Base-by-base conservation (phyloP, 2,329 filamentous ascomycete species). In the Fusarium pseudonygamai region DNA sequence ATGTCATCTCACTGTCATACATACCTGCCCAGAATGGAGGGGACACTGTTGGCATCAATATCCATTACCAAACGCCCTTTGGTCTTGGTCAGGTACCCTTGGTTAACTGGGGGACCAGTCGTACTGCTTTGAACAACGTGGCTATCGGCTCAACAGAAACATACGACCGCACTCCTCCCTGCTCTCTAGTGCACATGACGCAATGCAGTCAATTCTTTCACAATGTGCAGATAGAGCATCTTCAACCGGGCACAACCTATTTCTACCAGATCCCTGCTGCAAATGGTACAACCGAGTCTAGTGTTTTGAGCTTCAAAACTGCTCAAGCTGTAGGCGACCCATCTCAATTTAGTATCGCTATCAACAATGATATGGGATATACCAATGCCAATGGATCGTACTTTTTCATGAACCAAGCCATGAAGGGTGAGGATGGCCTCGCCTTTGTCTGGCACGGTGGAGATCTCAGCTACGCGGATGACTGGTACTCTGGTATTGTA, bases 171-270 rank as follows among this genome's bases (percentile, higher is more conserved):
- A 62, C 61, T 3, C 61, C 61, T 45, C 37, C 37, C 0, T 64
- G 57, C 3, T 34, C 61, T 11, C 15, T 9, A 3, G 30, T 64
- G 1, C 8, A 15, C 11, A 1, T 30, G 5, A 64, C 45, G 0
- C 45, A 64, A 16, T 64, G 61, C 39, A 64, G 57, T 3, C 45
- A 64, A 5, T 64, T 64, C 37, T 64, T 64, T 2, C 57, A 64
- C 32, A 26, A 62, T 8, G 32, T 62, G 3, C 57, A 62, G 5
- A 64, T 64, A 1, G 61, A 62, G 12, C 0, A 32, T 0, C 45
- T 64, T 11, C 28, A 28, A 0, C 57, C 61, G 0, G 45, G 57
- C 0, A 64, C 57, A 11, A 62, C 16, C 1, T 64, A 64, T 5
- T 64, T 45, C 9, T 64, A 64, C 5, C 57, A 52, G 6, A 64